Base-by-base conservation (phyloP, 2,329 filamentous ascomycete species). In the Botryosphaeria dothidea region DNA sequence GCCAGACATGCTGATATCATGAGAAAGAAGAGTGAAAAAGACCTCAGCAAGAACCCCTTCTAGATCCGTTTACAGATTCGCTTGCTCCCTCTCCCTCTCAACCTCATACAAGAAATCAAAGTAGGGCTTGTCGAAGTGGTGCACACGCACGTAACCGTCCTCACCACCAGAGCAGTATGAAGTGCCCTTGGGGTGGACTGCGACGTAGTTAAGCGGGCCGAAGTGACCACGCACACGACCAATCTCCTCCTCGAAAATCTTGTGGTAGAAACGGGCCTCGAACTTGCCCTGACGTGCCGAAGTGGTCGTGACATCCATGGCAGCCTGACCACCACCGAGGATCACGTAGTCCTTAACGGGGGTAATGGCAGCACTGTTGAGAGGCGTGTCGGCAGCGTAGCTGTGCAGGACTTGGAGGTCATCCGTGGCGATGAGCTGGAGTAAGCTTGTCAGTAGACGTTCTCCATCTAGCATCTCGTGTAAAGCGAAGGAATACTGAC, bases 41-140 rank as follows among this genome's bases (percentile, higher is more conserved):
- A 56, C 49, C 49, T 57, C 58, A 49, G 51, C 62, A 64, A 64
- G 31, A 57, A 48, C 62, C 62, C 43, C 62, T 31, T 34, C 38
- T 23, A 34, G 21, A 34, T 23, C 49, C 36, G 25, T 45, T 64
- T 74, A 78, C 71, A 77, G 70, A 68, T 75, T 75, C 65, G 73
- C 72, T 72, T 81, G 77, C 74, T 82, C 69, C 75, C 82, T 79
- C 84, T 97, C 93, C 80, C 93, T 86, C 88, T 99, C 95, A 68
- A 98, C 95, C 85, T 99, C 95, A 80, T 97, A 99, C 85, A 91
- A 88, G 83, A 99, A 99, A 81, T 99, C 95, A 79, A 95, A 98
- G 86, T 97, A 99, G 68, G 90, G 88, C 86, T 96, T 96, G 83
- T 99, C 95, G 81, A 99, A 99, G 82, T 97, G 92, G 83, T 99